Conservation (phyloP, 495 filamentous ascomycete species). For the Neurospora sp. region DNA sequence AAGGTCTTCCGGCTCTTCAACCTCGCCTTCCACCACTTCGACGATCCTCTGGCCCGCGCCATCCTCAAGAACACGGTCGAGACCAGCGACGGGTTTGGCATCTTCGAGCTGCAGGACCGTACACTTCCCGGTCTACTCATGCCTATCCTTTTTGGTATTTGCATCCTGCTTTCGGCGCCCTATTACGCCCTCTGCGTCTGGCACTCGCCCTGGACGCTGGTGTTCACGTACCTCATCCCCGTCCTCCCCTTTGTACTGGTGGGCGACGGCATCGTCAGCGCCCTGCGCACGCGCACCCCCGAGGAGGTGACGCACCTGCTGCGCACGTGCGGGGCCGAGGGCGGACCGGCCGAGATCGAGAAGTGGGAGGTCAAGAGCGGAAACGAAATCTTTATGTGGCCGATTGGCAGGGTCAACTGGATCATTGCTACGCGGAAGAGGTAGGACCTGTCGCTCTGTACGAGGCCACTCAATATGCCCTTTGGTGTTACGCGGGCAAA, state of each 20-base stretch:
- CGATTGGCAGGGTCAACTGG: slow-evolving; percentile 40
- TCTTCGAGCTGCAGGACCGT: slow-evolving; percentile 65
- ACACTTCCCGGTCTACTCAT: slow-evolving; percentile 41
- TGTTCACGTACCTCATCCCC: slow-evolving; percentile 57
- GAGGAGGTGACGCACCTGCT: slow-evolving; percentile 52
- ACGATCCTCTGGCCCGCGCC: slow-evolving; percentile 45
- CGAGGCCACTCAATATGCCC: neutral
- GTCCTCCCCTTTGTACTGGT: slow-evolving; percentile 53
- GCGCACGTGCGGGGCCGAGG: slow-evolving; percentile 35
- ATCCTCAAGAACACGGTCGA: slow-evolving; percentile 54
- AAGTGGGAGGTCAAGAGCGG: slow-evolving; percentile 49
- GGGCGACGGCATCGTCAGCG: slow-evolving; percentile 58
- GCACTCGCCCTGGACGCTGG: slow-evolving; percentile 45
- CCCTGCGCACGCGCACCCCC: slow-evolving; percentile 52
- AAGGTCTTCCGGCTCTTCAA: slow-evolving; percentile 59
- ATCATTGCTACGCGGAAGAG: slow-evolving; percentile 32
- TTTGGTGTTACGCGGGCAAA: neutral
- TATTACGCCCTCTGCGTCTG: slow-evolving; percentile 42
- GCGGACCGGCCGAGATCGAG: slow-evolving; percentile 23
- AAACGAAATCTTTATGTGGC: slow-evolving; percentile 37
- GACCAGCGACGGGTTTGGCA: slow-evolving; percentile 33
- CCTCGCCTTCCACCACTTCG: slow-evolving; percentile 70
- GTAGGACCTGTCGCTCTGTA: neutral
- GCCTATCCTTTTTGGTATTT: slow-evolving; percentile 44
- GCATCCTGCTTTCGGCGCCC: slow-evolving; percentile 44